These are phyloP conservation scores for Conticribra weissflogii DNA, from an alignment of 108 stramenopile genomes.

Conservation along the genomic window DNA sequence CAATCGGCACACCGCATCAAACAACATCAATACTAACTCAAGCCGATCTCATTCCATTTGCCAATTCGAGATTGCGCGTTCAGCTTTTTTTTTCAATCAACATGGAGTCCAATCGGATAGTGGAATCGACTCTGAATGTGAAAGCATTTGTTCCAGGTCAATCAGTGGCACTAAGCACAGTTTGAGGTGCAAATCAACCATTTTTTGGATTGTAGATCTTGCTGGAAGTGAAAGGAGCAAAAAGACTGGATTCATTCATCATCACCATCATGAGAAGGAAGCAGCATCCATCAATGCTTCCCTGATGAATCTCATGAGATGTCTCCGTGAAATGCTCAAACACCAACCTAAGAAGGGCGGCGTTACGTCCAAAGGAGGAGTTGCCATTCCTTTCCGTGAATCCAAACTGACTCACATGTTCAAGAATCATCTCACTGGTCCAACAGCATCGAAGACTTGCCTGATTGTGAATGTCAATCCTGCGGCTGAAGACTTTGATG, in stretches of 20 bases:
- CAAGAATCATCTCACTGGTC: conserved; percentile 88
- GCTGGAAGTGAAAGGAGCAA: conserved; percentile 96
- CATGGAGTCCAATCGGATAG: not conserved
- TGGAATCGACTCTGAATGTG: conserved; percentile 51
- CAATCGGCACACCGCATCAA: conserved; percentile 84
- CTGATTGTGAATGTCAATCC: conserved; percentile 97
- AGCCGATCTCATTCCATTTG: conserved; percentile 95
- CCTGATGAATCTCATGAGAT: conserved; percentile 97
- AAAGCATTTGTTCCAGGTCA: conserved; percentile 48
- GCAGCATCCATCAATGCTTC: conserved; percentile 94
- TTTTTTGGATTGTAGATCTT: conserved; percentile 95
- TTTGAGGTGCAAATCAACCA: conserved; percentile 45
- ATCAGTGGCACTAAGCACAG: conserved; percentile 23
- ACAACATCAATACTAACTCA: conserved; percentile 89
- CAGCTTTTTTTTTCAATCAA: not conserved
- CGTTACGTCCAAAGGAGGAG: conserved; percentile 46
- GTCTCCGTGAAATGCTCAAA: conserved; percentile 87
- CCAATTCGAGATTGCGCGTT: conserved; percentile 73
- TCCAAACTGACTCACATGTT: conserved; percentile 97
- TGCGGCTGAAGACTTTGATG: conserved; percentile 84
- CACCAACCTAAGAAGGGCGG: conserved; percentile 50
- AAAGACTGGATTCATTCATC: conserved; percentile 66
- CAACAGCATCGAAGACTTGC: conserved; percentile 66
- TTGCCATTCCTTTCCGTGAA: conserved; percentile 96
- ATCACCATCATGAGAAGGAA: conserved; percentile 87